These are phyloP conservation scores for Ensete ventricosum DNA, from an alignment of 176 grass and related monocot genomes.

Conservation along the genomic window DNA sequence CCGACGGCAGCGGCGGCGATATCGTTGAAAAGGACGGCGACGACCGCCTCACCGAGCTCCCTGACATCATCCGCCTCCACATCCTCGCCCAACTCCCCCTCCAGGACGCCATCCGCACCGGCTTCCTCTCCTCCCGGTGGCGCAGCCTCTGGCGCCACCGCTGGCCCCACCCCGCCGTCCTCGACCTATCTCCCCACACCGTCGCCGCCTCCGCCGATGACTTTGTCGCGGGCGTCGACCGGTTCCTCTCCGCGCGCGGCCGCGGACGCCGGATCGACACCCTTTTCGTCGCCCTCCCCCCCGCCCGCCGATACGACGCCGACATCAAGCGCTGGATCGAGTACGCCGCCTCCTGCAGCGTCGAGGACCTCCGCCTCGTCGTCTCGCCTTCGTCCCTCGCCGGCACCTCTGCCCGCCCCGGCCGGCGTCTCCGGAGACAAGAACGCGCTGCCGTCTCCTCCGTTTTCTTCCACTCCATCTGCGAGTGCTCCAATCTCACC, in stretches of 20 bases:
- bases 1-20: background rate
- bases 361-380: slow-evolving; percentile 30
- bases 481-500: slow-evolving; percentile 38
- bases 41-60: slow-evolving; percentile 9
- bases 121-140: background rate
- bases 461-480: background rate
- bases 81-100: slow-evolving; percentile 15
- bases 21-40: background rate
- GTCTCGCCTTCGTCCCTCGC: background rate
- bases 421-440: background rate
- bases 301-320: slow-evolving; percentile 26
- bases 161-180: slow-evolving; percentile 20
- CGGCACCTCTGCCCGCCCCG: background rate
- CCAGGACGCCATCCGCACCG: slow-evolving; percentile 2
- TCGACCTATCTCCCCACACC: background rate
- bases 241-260: slow-evolving; percentile 13
- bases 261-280: slow-evolving; percentile 40
- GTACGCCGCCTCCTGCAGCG: slow-evolving; percentile 34
- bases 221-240: background rate
- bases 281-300: slow-evolving; percentile 36
- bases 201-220: background rate
- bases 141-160: slow-evolving; percentile 21
- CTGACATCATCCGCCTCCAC: background rate
- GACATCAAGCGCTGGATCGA: slow-evolving; percentile 41
- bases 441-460: background rate